phyloP scores from a whole-genome alignment of 306 rosid species.

The Chamaecrista fasciculata region DNA sequence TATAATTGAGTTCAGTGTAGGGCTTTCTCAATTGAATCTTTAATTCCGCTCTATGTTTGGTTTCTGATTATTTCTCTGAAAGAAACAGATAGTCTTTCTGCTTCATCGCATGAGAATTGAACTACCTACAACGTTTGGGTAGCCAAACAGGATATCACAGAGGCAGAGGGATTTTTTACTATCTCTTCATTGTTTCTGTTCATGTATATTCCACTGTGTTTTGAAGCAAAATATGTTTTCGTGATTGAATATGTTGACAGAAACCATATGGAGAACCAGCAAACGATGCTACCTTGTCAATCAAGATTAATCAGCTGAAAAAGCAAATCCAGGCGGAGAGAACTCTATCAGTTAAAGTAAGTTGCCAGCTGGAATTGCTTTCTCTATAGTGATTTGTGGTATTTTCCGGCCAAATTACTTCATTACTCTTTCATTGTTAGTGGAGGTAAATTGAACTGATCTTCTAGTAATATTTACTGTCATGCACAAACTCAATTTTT shows the following conservation, averaged over 20 bases:
- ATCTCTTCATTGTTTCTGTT: not conserved
- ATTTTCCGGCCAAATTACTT: not conserved
- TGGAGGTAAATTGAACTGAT: not conserved
- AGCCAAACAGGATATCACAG: not conserved
- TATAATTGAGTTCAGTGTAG: constrained; percentile 18
- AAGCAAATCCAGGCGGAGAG: constrained; percentile 81
- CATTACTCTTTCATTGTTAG: not conserved
- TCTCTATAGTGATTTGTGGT: not conserved
- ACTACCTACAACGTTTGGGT: not conserved
- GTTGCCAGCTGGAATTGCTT: constrained; percentile 12
- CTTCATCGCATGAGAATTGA: constrained; percentile 25
- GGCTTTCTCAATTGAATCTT: constrained; percentile 19
- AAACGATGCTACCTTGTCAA: constrained; percentile 46
- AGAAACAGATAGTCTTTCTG: not conserved
- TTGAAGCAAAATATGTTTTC: not conserved
- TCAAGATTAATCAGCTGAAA: constrained; percentile 66
- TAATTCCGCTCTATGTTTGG: not conserved
- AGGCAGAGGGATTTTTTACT: constrained; percentile 2
- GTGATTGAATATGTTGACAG: constrained; percentile 33
- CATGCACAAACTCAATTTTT: not conserved
- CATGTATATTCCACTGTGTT: not conserved
- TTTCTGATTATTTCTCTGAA: not conserved
- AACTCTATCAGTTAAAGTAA: constrained; percentile 50
- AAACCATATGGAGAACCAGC: constrained; percentile 42
- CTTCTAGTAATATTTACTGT: not conserved